Base-by-base conservation (phyloP, 768 basidiomycete species). In the Amanita exitialis region DNA sequence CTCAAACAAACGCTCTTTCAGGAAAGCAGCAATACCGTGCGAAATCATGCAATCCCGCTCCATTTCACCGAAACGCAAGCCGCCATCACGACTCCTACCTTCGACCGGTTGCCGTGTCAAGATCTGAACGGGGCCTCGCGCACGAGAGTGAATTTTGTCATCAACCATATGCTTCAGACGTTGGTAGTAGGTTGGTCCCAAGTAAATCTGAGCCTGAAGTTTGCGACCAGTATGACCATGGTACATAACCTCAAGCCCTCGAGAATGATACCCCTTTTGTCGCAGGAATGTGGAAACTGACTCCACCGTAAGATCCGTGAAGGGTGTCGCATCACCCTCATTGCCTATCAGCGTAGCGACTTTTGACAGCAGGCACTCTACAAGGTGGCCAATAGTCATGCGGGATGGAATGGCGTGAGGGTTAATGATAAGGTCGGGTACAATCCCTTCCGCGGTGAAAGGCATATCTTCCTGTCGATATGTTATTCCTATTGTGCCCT, bases 391-490 rank as follows among this genome's bases (percentile, higher is more conserved):
- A 59, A 99, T 99, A 20, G 96, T 99, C 96, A 99, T 99, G 71
- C 96, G 95, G 47, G 96, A 98, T 3, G 96, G 96, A 67, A 99
- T 99, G 61, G 96, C 96, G 66, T 99, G 96, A 35, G 96, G 96
- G 62, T 99, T 99, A 69, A 99, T 99, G 70, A 99, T 79, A 60
- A 99, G 77, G 66, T 99, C 96, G 8, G 96, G 96, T 1, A 90
- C 90, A 59, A 97, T 91, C 53, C 96, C 96, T 63, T 98, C 93
- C 2, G 85, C 83, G 2, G 93, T 95, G 73, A 98, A 99, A 27
- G 96, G 96, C 96, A 99, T 98, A 64, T 99, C 96, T 66, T 99
- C 96, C 66, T 98, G 96, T 47, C 96, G 90, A 64, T 99, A 99
- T 0, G 95, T 97, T 68, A 99, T 96, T 69, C 96, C 96, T 56